phyloP scores from a whole-genome alignment of 2,329 filamentous ascomycete species.

The Colletotrichum viniferum region DNA sequence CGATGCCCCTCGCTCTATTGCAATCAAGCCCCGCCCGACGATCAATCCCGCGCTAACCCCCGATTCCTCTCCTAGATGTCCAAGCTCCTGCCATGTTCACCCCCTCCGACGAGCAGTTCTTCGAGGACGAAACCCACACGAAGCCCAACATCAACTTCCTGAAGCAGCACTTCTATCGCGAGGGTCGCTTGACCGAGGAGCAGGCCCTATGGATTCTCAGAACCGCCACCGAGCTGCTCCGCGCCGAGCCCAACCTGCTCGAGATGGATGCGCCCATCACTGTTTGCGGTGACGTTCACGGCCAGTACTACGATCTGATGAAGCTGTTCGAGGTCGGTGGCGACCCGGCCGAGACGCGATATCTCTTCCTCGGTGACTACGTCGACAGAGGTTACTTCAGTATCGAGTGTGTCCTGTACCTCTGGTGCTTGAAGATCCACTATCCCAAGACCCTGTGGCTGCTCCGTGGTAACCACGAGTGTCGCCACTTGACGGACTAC shows the following conservation, averaged over 20 bases:
- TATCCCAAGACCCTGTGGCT: conserved; percentile 98
- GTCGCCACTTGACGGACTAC: conserved; percentile 97
- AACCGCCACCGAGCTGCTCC: conserved; percentile 85
- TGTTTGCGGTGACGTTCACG: conserved; percentile 97
- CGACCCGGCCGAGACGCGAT: conserved; percentile 93
- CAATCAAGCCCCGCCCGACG: conserved; percentile 7
- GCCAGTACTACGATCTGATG: conserved; percentile 99
- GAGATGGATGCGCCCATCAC: conserved; percentile 99
- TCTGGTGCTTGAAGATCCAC: conserved; percentile 99
- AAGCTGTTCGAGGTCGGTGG: conserved; percentile 99
- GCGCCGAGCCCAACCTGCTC: conserved; percentile 89
- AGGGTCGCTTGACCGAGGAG: conserved; percentile 95
- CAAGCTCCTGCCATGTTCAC: conserved; percentile 95
- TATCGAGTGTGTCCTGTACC: conserved; percentile 97
- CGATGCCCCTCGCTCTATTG: conserved; percentile 13
- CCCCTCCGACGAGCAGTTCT: conserved; percentile 94
- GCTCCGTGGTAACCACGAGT: conserved; percentile 97
- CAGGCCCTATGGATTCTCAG: conserved; percentile 96
- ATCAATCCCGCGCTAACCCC: conserved; percentile 26
- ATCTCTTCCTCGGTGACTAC: conserved; percentile 97
- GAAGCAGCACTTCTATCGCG: conserved; percentile 98
- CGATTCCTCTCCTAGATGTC: conserved; percentile 69
- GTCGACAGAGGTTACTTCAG: conserved; percentile 99
- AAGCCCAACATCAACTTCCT: conserved; percentile 95
- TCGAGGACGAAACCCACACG: conserved; percentile 79